Conservation (phyloP, 257 asterid species). For the Galeopsis tetrahit region DNA sequence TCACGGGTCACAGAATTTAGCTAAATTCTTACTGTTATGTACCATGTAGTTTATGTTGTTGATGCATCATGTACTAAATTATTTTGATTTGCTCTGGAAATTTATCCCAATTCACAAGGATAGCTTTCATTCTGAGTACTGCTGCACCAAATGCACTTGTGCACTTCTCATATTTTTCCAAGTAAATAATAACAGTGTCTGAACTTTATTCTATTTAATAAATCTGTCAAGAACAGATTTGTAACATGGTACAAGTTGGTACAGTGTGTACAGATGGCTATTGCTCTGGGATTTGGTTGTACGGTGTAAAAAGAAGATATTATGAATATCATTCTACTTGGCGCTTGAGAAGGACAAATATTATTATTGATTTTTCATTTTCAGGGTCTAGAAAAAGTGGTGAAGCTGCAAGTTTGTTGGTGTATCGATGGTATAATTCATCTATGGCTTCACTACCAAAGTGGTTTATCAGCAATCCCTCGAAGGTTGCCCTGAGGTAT, state of each 20-base stretch:
- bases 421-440: slow-evolving; percentile 43
- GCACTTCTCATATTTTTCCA: slow-evolving; percentile 10
- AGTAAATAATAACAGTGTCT: slow-evolving; percentile 3
- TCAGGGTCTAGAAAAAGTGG: slow-evolving; percentile 40
- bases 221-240: neutral
- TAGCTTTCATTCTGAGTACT: neutral
- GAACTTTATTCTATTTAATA: slow-evolving; percentile 18
- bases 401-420: slow-evolving; percentile 38
- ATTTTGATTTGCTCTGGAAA: slow-evolving; percentile 5
- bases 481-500: slow-evolving; percentile 45
- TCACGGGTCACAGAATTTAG: slow-evolving; percentile 9
- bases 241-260: slow-evolving; percentile 11
- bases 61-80: slow-evolving; percentile 10
- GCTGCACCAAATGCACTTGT: slow-evolving; percentile 1
- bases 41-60: neutral
- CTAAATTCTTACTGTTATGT: neutral
- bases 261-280: neutral
- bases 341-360: slow-evolving; percentile 44
- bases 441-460: slow-evolving; percentile 53
- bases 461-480: slow-evolving; percentile 43
- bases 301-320: neutral
- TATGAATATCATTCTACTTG: slow-evolving; percentile 24
- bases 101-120: neutral
- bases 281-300: slow-evolving; percentile 5
- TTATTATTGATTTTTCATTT: slow-evolving; percentile 43